These are phyloP conservation scores for Exophiala calicioides DNA, from an alignment of 2,329 filamentous ascomycete genomes.

Conservation along the genomic window DNA sequence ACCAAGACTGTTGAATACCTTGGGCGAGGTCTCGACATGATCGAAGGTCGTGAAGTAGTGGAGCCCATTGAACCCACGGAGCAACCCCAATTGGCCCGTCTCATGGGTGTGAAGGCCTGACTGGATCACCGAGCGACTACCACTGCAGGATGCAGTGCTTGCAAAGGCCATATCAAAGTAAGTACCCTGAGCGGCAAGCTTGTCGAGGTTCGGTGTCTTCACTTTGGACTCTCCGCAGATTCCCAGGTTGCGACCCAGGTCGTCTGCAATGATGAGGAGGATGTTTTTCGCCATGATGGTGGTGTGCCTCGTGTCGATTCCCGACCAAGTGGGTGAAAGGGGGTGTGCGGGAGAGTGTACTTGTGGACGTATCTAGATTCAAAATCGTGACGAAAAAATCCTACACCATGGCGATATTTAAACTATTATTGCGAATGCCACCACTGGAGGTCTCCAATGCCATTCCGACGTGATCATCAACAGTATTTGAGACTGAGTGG, in stretches of 20 bases:
- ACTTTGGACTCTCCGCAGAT: slow-evolving; percentile 39
- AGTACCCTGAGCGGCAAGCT: slow-evolving; percentile 41
- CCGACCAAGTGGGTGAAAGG: too few relatives aligned
- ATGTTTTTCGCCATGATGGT: too few relatives aligned
- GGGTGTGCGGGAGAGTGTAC: too few relatives aligned
- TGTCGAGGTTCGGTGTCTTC: slow-evolving; percentile 46
- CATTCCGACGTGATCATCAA: too few relatives aligned
- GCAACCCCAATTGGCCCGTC: slow-evolving; percentile 52
- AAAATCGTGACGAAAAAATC: too few relatives aligned
- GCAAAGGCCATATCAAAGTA: slow-evolving; percentile 46
- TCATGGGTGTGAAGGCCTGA: slow-evolving; percentile 51
- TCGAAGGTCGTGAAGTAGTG: slow-evolving; percentile 50
- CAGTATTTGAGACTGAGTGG: too few relatives aligned
- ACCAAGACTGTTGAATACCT: slow-evolving; percentile 41
- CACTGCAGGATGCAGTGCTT: slow-evolving; percentile 52
- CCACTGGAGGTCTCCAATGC: too few relatives aligned
- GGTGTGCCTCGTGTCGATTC: too few relatives aligned
- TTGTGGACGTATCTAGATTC: too few relatives aligned
- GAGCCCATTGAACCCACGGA: slow-evolving; percentile 34
- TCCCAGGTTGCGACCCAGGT: slow-evolving; percentile 43
- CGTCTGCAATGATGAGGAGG: slow-evolving; percentile 47
- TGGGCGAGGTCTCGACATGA: slow-evolving; percentile 46
- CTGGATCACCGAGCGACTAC: slow-evolving; percentile 51
- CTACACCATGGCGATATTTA: too few relatives aligned
- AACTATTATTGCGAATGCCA: too few relatives aligned